These are phyloP conservation scores for Alternaria infectoria DNA, from an alignment of 2,329 filamentous ascomycete species.

Conservation along the genomic window DNA sequence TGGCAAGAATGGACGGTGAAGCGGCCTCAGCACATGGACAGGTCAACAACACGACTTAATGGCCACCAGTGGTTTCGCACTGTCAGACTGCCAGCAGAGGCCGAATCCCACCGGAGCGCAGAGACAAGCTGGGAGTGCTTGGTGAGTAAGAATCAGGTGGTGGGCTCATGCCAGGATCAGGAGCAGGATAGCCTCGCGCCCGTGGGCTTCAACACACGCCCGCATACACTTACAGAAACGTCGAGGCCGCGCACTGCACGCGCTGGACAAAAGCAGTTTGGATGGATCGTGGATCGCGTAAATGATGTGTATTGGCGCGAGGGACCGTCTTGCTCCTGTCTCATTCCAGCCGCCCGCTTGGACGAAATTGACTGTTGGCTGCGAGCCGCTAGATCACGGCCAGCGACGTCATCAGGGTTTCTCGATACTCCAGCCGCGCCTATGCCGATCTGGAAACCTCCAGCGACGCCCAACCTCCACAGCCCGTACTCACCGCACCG, in stretches of 20 bases:
- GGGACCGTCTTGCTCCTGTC: slow-evolving; percentile 7
- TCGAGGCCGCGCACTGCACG: background rate
- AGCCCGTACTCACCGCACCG: background rate
- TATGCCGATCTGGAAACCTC: background rate
- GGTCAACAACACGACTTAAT: background rate
- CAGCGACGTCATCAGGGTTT: slow-evolving; percentile 13
- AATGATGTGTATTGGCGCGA: slow-evolving; percentile 1
- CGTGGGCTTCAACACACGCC: slow-evolving; percentile 1
- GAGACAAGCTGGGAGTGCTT: slow-evolving; percentile 9
- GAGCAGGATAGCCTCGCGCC: slow-evolving; percentile 8
- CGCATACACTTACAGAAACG: slow-evolving; percentile 2
- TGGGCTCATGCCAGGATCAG: slow-evolving; percentile 9
- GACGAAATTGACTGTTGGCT: slow-evolving; percentile 17
- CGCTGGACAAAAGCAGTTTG: slow-evolving; percentile 3
- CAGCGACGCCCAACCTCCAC: background rate
- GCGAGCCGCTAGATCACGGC: slow-evolving; percentile 7
- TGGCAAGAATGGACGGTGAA: slow-evolving; percentile 11
- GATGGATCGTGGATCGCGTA: slow-evolving; percentile 2
- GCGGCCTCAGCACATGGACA: slow-evolving; percentile 4
- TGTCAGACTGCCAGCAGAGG: background rate
- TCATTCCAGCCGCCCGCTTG: slow-evolving; percentile 4
- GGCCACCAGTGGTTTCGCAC: background rate
- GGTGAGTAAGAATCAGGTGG: slow-evolving; percentile 7
- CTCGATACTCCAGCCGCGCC: slow-evolving; percentile 4
- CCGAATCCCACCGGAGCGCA: slow-evolving; percentile 4